These are phyloP conservation scores for Benincasa hispida DNA, from an alignment of 306 rosid species.

Conservation along the genomic window DNA sequence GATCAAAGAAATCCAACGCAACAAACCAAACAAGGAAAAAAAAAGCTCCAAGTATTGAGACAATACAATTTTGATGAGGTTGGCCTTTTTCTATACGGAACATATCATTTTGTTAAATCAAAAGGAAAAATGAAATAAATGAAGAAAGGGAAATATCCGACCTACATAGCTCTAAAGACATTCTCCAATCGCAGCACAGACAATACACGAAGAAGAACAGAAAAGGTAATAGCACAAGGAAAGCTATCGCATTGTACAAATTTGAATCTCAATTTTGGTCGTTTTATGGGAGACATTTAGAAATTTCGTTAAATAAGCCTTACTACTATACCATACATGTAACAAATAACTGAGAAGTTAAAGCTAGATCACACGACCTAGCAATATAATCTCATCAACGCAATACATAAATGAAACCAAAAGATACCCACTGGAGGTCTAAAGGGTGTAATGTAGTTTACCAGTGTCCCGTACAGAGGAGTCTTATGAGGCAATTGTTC, in stretches of 20 bases:
- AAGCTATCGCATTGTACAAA: neutral
- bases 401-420: neutral
- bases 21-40: neutral
- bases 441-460: constrained; percentile 15
- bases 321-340: neutral
- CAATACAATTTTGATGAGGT: neutral
- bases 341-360: neutral
- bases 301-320: neutral
- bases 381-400: neutral
- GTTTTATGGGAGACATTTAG: neutral
- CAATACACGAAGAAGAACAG: neutral
- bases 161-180: neutral
- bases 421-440: neutral
- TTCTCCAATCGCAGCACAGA: neutral
- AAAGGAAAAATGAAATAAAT: neutral
- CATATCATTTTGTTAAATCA: neutral
- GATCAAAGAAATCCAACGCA: neutral
- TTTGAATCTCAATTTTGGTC: neutral
- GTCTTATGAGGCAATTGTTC: constrained; percentile 94
- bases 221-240: neutral
- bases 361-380: neutral
- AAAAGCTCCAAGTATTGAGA: neutral
- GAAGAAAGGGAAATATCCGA: neutral
- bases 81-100: neutral
- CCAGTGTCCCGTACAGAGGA: constrained; percentile 85